Evolutionary conservation across 108 stramenopile species (phyloP), one percentile per base, ranked within the genome.

Genomic region (Aurantiochytrium sp.): DNA sequence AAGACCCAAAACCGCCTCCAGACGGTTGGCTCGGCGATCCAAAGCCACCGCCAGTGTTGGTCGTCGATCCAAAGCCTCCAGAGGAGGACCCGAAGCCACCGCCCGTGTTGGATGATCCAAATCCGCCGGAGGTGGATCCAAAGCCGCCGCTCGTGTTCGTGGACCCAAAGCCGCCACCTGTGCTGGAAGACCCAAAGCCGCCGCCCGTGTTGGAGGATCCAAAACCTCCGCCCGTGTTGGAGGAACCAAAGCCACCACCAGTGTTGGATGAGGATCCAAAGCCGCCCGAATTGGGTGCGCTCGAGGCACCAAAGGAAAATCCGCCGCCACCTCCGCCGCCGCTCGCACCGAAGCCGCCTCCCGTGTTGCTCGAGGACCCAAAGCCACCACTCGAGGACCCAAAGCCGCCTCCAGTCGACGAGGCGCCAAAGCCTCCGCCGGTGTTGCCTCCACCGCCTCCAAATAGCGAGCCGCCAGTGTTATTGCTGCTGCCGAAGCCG

Each of bases 221-320:
- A 69, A 69, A 69, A 6, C 64, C 64, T 14, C 64, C 64, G 0
- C 64, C 64, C 42, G 64, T 42, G 1, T 69, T 69, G 14, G 25
- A 42, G 64, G 42, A 8, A 0, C 64, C 64, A 23, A 83, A 83
- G 49, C 76, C 51, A 6, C 76, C 51, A 23, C 49, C 45, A 53
- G 76, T 53, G 76, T 83, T 83, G 8, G 76, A 35, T 35, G 35
- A 53, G n/a, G 76, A 55, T 14, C 76, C 76, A 53, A 83, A 83
- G 10, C 76, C 76, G 4, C 76, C 76, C 10, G 35, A 1, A 10
- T 23, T 23, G 42, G 14, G 8, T 14, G 25, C 42, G 42, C 2
- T 69, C 12, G 64, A 69, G 64, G 89, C 90, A 60, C 92, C 93
- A 76, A 94, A 92, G 42, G 35, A 28, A 10, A 83, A 83, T 1